Evolutionary conservation across 1,284 basidiomycete species (phyloP).

Genomic region (Paramarasmius palmivorus): DNA sequence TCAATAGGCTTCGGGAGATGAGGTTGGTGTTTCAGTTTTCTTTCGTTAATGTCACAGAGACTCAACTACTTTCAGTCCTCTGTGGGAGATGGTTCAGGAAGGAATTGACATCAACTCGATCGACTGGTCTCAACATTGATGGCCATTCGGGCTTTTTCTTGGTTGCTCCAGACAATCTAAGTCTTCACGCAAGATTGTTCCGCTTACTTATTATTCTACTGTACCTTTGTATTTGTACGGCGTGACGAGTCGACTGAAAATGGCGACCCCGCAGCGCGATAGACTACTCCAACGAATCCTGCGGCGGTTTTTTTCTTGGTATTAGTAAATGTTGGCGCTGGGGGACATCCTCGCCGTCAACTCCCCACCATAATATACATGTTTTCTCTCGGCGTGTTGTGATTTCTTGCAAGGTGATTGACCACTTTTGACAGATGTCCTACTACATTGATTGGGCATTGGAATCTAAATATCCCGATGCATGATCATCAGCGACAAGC

Average conservation of each 20-base stretch:
- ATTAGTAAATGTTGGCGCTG: too few relatives aligned
- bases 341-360: too few relatives aligned
- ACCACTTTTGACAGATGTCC: too few relatives aligned
- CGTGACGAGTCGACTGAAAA: neutral
- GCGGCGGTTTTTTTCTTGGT: neutral
- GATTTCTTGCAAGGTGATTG: too few relatives aligned
- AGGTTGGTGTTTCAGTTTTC: conserved; percentile 39
- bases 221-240: conserved; percentile 1
- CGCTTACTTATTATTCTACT: conserved; percentile 5
- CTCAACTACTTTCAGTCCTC: conserved; percentile 52
- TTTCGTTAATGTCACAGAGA: conserved; percentile 14
- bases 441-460: too few relatives aligned
- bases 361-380: too few relatives aligned
- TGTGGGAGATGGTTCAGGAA: conserved; percentile 99
- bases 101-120: conserved; percentile 94
- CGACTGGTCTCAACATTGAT: conserved; percentile 77
- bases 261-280: too few relatives aligned
- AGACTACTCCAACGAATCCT: too few relatives aligned
- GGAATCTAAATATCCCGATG: too few relatives aligned
- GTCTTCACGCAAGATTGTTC: neutral
- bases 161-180: neutral
- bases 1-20: conserved; percentile 57
- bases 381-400: too few relatives aligned
- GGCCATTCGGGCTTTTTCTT: neutral
- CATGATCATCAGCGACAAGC: too few relatives aligned